Evolutionary conservation across 108 stramenopile genomes (phyloP), one percentile per base, ranked within the genome.

Genomic region (Cyclotella choctawhatcheeana): DNA sequence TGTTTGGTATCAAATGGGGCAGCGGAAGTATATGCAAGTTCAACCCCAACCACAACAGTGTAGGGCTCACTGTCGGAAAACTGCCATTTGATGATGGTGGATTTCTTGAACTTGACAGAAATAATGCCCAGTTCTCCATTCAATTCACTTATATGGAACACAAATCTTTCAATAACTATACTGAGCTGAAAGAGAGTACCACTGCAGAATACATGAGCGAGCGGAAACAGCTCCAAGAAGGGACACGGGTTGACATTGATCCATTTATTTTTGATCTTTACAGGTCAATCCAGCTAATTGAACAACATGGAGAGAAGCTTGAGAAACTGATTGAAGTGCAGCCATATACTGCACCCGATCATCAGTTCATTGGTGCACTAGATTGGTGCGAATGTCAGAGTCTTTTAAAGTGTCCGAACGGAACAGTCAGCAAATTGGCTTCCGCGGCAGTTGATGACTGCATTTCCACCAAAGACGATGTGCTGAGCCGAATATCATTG

Each of bases 371-470:
- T 7, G 82, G 74, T 29, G 44, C 90, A 21, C 67, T 88, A 5
- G 91, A 94, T 69, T 68, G 89, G 73, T 94, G 93, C 58, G 83
- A 86, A 33, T 96, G 95, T 65, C 84, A 93, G 65, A 35, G 76
- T 48, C 64, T 90, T 10, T 53, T 88, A 44, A 73, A 85, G 44
- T 96, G 95, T 63, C 95, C 93, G 16, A 90, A 94, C 60, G 95
- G 90, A 29, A 96, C 95, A 20, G 29, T 48, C n/a, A 60, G 51
- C 26, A 35, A 61, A 25, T 84, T 86, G 3, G 73, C 86, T 12
- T 40, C 37, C 17, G 59, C 44, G 8, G 44, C 24, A 45, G 64
- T 93, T n/a, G 48, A 44, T 34, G 90, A 85, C 67, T 96, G 94
- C 64, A 48, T 45, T 33, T 69, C 82, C 5, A 79, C 73, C 7